Evolutionary conservation across 2,329 filamentous ascomycete genomes (phyloP).

Genomic region (Fusarium kyushuense): DNA sequence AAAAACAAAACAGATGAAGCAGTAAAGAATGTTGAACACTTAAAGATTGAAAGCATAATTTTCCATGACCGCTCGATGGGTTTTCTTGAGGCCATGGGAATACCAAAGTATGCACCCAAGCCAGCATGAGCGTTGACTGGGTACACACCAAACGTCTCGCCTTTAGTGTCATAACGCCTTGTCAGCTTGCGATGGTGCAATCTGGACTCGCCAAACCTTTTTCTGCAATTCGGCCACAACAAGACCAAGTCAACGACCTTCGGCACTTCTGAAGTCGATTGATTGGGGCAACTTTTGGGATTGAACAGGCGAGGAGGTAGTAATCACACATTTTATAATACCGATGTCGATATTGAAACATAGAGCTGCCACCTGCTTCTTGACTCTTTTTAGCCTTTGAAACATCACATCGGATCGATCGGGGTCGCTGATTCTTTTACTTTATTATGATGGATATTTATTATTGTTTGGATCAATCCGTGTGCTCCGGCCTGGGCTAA

Average conservation of each 20-base stretch:
- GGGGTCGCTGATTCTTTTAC: not conserved
- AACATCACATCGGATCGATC: constrained; percentile 20
- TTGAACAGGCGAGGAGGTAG: constrained; percentile 3
- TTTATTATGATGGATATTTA: not conserved
- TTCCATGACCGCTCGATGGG: not conserved
- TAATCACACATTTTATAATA: constrained; percentile 43
- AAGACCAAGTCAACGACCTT: constrained; percentile 5
- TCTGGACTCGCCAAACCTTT: constrained; percentile 43
- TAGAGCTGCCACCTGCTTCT: constrained; percentile 25
- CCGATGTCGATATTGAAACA: constrained; percentile 48
- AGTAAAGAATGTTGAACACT: not conserved
- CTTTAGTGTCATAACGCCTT: constrained; percentile 48
- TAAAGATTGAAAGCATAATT: not conserved
- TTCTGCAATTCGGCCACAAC: constrained; percentile 30
- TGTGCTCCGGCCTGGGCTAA: constrained; percentile 19
- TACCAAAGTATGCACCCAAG: constrained; percentile 2
- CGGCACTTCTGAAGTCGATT: constrained; percentile 3
- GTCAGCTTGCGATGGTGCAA: constrained; percentile 49
- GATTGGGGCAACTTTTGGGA: constrained; percentile 9
- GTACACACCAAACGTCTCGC: constrained; percentile 30
- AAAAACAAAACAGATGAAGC: constrained; percentile 9
- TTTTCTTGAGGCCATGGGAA: constrained; percentile 11
- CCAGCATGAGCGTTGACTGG: constrained; percentile 26
- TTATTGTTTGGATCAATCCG: constrained; percentile 1
- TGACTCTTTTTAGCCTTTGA: constrained; percentile 1